Base-by-base conservation (phyloP, 78 protist species). In the Guillardia theta region DNA sequence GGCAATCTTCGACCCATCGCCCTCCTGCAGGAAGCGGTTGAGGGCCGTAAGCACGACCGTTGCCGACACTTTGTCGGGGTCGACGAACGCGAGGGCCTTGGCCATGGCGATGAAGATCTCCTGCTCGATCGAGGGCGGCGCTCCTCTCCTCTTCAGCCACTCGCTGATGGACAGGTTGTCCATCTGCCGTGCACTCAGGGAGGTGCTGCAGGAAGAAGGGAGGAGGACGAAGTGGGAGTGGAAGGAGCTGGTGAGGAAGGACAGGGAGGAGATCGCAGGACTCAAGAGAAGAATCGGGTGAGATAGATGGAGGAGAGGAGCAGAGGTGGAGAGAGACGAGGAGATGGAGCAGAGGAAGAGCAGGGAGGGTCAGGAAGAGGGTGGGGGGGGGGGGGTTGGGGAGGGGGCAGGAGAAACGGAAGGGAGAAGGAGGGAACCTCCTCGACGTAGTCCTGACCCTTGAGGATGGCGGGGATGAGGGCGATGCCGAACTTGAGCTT, bases 101-200 rank as follows among this genome's bases (percentile, higher is more conserved):
- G 43, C 80, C 95, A 94, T 94, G 36, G 95, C 95, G 22, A 94
- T 62, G 95, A 94, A 94, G 24, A 94, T 70, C 41, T 70, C 83
- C n/a, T 6, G 41, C 41, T 70, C 41, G 6, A 70, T 70, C 12
- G 41, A 3, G 22, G 78, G 78, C 36, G 78, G 78, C 9, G 78
- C 15, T 15, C 78, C 78, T 33, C 78, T 5, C 39, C 6, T 21
- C 83, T 70, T 70, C 46, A 18, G 83, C 83, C 6, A 24, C 41
- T 18, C 83, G 1, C 4, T 36, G 6, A 24, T 70, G 9, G 3
- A 4, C 83, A 70, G n/a, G n/a, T 1, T 22, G 6, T 70, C 83
- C 83, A 18, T 18, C 45, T 3, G 5, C 6, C 1, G 10, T 50
- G 58, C 58, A 10, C 10, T 50, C 58, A 15, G 58, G 58, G 58